Base-by-base conservation (phyloP, 352 stramenopile genomes). In the Pythium chondricola region DNA sequence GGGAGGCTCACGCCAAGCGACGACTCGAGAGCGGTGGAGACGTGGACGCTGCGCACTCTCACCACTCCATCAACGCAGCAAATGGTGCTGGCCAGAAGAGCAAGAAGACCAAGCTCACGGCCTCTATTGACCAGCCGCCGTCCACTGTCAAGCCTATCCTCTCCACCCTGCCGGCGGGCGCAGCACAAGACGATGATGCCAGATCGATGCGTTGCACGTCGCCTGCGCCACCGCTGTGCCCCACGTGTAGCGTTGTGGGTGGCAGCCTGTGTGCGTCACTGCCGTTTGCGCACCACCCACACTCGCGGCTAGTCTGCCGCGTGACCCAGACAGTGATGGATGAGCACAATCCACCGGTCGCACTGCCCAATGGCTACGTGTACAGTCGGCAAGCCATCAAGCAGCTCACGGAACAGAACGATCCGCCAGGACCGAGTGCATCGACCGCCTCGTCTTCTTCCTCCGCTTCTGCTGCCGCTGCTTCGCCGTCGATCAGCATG, bases 281-380 rank as follows among this genome's bases (percentile, higher is more conserved):
- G 6, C 83, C 83, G 17, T 87, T 89, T 39, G 75, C 77, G 20
- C 84, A 88, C 42, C 83, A 93, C 35, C 74, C 83, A n/a, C 83
- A 90, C 54, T 92, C 83, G 35, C 67, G 79, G 29, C 62, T 94
- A 22, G 70, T 94, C 32, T 94, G 83, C 49, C 77, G 81, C 13
- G 58, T 94, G 33, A 92, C 79, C 0, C 67, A 86, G 40, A 70
- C 52, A 24, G 74, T 92, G 16, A 95, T 95, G 71, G 73, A 93
- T 45, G 82, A 95, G 51, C 70, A 88, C 58, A 95, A 95, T 45
- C 82, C 79, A 25, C 82, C 83, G 2, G 52, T 88, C 6, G 75
- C 85, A 20, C 59, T 95, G 13, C 83, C 83, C 8, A 95, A 93
- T 43, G 83, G 83, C 13, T 77, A 80, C 45, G 80, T 95, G 25